phyloP scores from a whole-genome alignment of 768 basidiomycete genomes.

The Boletellus ananas region DNA sequence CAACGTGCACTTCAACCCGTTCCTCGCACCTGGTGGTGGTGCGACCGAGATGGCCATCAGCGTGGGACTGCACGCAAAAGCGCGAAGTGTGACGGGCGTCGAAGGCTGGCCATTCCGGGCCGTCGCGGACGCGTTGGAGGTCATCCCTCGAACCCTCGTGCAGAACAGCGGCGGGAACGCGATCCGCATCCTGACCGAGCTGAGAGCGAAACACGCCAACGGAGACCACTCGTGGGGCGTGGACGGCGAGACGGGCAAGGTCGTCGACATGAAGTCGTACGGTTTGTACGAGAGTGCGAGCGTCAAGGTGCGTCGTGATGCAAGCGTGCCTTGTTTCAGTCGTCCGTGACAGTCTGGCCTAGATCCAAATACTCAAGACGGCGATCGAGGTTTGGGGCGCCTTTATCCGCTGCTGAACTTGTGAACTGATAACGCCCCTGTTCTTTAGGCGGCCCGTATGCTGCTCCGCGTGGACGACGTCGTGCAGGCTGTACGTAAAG shows the following conservation, averaged over 20 bases:
- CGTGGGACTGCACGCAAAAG: slow-evolving; percentile 79
- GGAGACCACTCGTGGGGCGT: slow-evolving; percentile 93
- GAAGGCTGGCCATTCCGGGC: slow-evolving; percentile 90
- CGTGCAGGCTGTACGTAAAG: slow-evolving; percentile 82
- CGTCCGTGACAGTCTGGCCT: background rate
- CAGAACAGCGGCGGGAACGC: slow-evolving; percentile 96
- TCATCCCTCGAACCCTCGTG: slow-evolving; percentile 90
- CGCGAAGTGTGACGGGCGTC: slow-evolving; percentile 76
- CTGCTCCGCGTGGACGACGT: slow-evolving; percentile 92
- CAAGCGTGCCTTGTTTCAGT: background rate
- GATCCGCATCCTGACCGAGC: slow-evolving; percentile 87
- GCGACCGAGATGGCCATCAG: slow-evolving; percentile 98
- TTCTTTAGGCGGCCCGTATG: slow-evolving; percentile 73
- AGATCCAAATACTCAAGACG: slow-evolving; percentile 96
- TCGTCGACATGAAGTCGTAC: slow-evolving; percentile 93
- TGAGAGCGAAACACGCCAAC: slow-evolving; percentile 93
- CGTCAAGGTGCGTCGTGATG: slow-evolving; percentile 62
- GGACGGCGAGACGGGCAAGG: slow-evolving; percentile 93
- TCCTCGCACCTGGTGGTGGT: slow-evolving; percentile 91
- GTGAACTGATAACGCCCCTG: background rate
- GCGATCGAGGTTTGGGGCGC: slow-evolving; percentile 72
- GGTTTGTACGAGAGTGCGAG: slow-evolving; percentile 94
- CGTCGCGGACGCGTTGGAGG: slow-evolving; percentile 95
- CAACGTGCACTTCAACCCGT: slow-evolving; percentile 94
- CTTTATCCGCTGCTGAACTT: background rate